Conservation (phyloP, 2,329 filamentous ascomycete genomes). For the Tolypocladium tundrense region DNA sequence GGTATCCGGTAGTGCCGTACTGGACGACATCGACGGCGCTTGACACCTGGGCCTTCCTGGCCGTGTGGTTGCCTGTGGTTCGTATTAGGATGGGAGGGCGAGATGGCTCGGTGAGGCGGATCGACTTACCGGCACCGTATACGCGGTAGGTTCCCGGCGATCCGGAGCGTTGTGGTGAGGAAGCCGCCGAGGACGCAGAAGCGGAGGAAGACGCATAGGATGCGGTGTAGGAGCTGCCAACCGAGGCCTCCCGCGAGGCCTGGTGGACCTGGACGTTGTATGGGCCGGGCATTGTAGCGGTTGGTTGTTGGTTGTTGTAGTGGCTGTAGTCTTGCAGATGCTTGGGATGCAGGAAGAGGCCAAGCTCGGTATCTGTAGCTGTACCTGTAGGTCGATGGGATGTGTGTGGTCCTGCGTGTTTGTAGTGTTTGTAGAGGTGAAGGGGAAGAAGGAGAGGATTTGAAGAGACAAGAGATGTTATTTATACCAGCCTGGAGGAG, state of each 20-base stretch:
- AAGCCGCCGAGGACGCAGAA: slow-evolving; percentile 6
- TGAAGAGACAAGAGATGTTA: not conserved
- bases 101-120: slow-evolving; percentile 1
- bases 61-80: slow-evolving; percentile 12
- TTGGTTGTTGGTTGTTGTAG: not conserved
- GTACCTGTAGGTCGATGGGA: not conserved
- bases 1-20: slow-evolving; percentile 18
- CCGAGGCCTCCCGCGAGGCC: slow-evolving; percentile 16
- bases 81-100: slow-evolving; percentile 9
- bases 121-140: slow-evolving; percentile 20
- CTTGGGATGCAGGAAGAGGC: not conserved
- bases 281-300: slow-evolving; percentile 11
- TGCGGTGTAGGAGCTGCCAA: slow-evolving; percentile 15
- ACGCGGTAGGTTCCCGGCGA: slow-evolving; percentile 19
- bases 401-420: not conserved
- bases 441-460: not conserved
- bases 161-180: slow-evolving; percentile 14
- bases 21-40: slow-evolving; percentile 18
- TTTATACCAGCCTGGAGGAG: not conserved
- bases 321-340: not conserved
- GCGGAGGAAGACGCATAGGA: slow-evolving; percentile 10
- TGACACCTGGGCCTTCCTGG: slow-evolving; percentile 12
- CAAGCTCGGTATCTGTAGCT: not conserved
- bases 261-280: slow-evolving; percentile 23
- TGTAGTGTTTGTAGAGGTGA: not conserved